Conservation (phyloP, 495 filamentous ascomycete species). For the Platismatia glauca region DNA sequence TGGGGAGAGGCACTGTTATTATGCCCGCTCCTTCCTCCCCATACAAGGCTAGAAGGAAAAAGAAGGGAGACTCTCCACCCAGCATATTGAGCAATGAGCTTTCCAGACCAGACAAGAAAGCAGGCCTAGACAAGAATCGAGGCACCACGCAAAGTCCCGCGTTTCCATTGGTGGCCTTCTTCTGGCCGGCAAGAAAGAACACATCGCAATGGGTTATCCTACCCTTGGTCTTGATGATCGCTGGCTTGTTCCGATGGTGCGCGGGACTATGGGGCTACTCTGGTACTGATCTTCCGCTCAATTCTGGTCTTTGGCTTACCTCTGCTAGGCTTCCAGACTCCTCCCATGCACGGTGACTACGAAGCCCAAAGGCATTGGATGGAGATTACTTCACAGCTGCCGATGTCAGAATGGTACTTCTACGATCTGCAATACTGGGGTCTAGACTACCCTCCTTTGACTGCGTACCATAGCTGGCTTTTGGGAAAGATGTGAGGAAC, state of each 20-base stretch:
- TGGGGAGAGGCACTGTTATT: background rate
- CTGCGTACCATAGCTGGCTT: conserved; percentile 97
- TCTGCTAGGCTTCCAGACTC: conserved; percentile 59
- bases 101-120: conserved; percentile 39
- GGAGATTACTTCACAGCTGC: conserved; percentile 90
- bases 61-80: too few relatives aligned
- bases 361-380: conserved; percentile 98
- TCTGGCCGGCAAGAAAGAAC: conserved; percentile 78
- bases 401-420: conserved; percentile 92
- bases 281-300: conserved; percentile 47
- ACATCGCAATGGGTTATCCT: conserved; percentile 90
- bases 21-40: conserved; percentile 22
- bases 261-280: conserved; percentile 80
- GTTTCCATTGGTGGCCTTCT: conserved; percentile 82
- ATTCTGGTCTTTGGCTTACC: conserved; percentile 28
- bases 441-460: conserved; percentile 93
- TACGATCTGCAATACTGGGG: conserved; percentile 97
- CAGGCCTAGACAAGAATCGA: too few relatives aligned
- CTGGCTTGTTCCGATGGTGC: conserved; percentile 87
- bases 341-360: conserved; percentile 93
- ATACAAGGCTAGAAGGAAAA: conserved; percentile 48
- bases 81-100: conserved; percentile 41
- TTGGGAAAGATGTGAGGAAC: conserved; percentile 64
- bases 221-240: conserved; percentile 77
- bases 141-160: conserved; percentile 45